Evolutionary conservation across 1,139 yeast species (phyloP).

Genomic region (Pneumocystis jirovecii): DNA sequence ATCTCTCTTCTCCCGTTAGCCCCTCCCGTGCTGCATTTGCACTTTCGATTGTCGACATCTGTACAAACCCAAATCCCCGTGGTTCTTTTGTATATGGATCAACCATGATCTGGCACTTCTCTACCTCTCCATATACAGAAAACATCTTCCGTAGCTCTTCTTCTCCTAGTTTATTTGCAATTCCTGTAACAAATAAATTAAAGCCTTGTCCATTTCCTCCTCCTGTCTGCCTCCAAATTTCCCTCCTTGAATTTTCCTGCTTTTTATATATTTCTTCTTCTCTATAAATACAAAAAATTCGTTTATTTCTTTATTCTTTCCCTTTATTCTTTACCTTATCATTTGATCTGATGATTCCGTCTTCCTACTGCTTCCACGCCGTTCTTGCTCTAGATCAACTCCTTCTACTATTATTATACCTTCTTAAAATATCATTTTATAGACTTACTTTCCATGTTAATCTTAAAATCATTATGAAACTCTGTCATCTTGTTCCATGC

Average conservation of each 20-base stretch:
- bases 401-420: neutral
- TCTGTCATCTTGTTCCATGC: neutral
- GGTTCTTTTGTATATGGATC: constrained; percentile 29
- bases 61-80: constrained; percentile 29
- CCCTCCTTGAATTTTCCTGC: neutral
- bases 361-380: neutral
- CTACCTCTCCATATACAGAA: constrained; percentile 24
- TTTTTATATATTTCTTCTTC: neutral
- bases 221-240: constrained; percentile 3
- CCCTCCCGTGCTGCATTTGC: constrained; percentile 25
- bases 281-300: neutral
- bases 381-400: neutral
- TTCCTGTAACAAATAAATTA: constrained; percentile 27
- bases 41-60: constrained; percentile 22
- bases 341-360: no score
- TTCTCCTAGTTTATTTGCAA: constrained; percentile 24
- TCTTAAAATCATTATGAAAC: no score
- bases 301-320: no score
- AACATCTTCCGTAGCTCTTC: constrained; percentile 23
- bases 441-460: neutral
- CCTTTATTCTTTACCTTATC: no score
- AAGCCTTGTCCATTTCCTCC: constrained; percentile 26
- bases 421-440: no score
- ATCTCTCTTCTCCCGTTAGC: constrained; percentile 22
- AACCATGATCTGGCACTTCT: constrained; percentile 25